Base-by-base conservation (phyloP, 2,329 filamentous ascomycete genomes). In the Ascochyta clinopodiicola region DNA sequence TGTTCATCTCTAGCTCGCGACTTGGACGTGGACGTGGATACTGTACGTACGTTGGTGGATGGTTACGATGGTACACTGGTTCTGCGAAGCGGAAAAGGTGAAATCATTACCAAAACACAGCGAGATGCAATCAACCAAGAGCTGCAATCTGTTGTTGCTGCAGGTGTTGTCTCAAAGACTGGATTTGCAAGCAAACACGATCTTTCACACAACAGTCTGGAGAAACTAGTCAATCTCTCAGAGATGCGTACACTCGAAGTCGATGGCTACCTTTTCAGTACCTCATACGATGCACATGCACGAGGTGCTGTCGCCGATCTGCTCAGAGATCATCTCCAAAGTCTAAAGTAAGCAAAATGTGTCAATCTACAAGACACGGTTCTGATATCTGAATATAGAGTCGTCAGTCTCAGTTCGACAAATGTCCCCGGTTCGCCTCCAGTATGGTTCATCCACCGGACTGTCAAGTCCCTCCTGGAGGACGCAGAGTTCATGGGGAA, bases 101-200 rank as follows among this genome's bases (percentile, higher is more conserved):
- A 56, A n/a, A 59, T 74, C 29, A 49, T 75, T 42, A 38, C 70
- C 6, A 62, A 64, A n/a, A 13, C 52, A 1, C 58, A 72, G 36
- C 57, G 66, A 40, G 60, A 70, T 38, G 40, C 45, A 1, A 52
- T 72, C 21, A 37, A 47, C 6, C 29, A 59, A 19, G 38, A 60
- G 2, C 46, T 73, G 2, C 40, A 50, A 17, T 34, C 48, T 1
- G 10, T 46, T 7, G 34, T 67, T 6, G 44, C 42, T 1, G 43
- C 22, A 2, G 50, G 62, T 5, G 21, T 70, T 4, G 48, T 73
- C 0, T 51, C 52, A 3, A 72, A 62, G 45, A 27, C 47, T 3
- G 40, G 52, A 1, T 71, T 71, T 35, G 51, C 59, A 7, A 34
- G 56, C 25, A 52, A 68, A 13, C 61, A 67, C 13, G 56, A 68